A percentile compares a stretch with the other conserved stretches of the same genome.
Evolutionary conservation across 2,329 filamentous ascomycete species (phyloP).

Genomic region (Aureobasidium sp.): DNA sequence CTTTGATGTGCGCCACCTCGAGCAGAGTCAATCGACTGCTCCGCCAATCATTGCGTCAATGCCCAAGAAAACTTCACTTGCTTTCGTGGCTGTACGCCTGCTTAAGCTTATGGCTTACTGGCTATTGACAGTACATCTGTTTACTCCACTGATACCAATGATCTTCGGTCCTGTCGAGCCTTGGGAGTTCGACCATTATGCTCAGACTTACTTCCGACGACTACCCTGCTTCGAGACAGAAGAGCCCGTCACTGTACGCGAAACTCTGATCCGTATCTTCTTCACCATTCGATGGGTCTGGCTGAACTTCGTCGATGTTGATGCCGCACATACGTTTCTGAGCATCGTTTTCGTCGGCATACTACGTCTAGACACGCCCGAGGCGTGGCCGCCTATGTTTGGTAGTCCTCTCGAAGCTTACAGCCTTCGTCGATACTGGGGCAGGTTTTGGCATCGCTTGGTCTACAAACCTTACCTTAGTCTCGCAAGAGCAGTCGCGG

Average conservation of each 20-base stretch:
- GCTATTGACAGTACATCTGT: neutral
- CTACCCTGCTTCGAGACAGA: neutral
- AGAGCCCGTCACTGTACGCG: neutral
- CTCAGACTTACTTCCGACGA: neutral
- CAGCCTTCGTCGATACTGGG: constrained; percentile 16
- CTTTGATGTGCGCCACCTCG: neutral
- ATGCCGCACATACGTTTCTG: neutral
- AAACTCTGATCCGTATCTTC: neutral
- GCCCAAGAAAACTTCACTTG: neutral
- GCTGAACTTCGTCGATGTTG: neutral
- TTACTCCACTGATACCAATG: neutral
- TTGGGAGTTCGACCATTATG: neutral
- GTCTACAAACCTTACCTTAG: neutral
- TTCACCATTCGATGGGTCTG: neutral
- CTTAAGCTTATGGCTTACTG: neutral
- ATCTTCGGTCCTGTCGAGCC: neutral
- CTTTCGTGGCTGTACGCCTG: neutral
- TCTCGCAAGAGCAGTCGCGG: neutral
- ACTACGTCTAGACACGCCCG: constrained; percentile 12
- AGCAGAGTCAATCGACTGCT: neutral
- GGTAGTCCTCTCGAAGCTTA: constrained; percentile 1
- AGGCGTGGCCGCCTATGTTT: constrained; percentile 18
- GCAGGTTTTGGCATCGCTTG: constrained; percentile 16
- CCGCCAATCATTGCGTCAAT: neutral
- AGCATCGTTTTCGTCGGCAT: constrained; percentile 11